Conservation (phyloP, 2,329 filamentous ascomycete genomes). For the Fonsecaea pugnacius region DNA sequence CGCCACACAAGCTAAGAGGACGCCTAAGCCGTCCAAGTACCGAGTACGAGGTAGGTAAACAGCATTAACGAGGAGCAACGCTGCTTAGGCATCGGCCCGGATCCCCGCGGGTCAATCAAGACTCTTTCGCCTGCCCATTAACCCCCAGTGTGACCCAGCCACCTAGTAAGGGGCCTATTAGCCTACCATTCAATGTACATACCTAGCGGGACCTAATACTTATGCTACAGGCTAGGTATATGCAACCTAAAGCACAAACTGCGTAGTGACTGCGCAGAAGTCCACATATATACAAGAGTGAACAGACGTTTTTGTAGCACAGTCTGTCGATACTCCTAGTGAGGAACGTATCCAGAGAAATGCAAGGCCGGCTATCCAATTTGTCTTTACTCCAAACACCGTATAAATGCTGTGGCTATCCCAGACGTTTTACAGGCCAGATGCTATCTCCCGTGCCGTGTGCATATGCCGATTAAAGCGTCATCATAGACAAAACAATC, state of each 20-base stretch:
- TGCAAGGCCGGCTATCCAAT: neutral
- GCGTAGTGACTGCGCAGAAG: no score
- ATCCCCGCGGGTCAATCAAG: neutral
- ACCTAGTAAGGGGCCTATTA: no score
- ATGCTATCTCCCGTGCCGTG: neutral
- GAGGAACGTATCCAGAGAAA: neutral
- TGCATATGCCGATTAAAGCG: neutral
- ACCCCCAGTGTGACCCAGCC: no score
- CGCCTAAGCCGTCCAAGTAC: no score
- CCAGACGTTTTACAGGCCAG: neutral
- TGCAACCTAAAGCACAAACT: no score
- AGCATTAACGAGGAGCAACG: neutral
- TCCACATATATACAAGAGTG: neutral
- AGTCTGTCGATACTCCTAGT: neutral
- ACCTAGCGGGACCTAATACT: no score
- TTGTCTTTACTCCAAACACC: neutral
- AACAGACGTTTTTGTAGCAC: neutral
- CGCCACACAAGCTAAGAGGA: neutral
- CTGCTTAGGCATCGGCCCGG: neutral
- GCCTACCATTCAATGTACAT: no score
- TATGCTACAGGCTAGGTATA: no score
- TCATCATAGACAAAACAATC: neutral
- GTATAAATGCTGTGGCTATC: neutral
- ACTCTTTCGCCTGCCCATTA: neutral
- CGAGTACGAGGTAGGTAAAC: neutral